phyloP scores from a whole-genome alignment of 1,139 yeast species.

The Geotrichum carabidarum region DNA sequence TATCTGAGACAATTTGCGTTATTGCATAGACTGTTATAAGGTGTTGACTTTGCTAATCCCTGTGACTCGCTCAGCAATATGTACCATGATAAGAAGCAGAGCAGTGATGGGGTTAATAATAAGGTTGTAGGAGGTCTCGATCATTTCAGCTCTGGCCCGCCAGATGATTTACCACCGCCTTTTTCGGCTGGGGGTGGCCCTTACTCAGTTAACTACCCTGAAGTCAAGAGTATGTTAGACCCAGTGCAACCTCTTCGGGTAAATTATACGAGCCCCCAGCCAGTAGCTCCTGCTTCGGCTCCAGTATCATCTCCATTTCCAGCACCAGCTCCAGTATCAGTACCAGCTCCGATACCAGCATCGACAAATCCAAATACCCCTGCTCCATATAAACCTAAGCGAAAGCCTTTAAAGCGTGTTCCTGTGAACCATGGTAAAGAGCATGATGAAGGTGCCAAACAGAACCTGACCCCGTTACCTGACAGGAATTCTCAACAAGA shows the following conservation, averaged over 20 bases:
- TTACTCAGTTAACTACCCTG: not conserved
- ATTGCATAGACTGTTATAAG: too few species aligned
- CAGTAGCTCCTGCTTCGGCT: not conserved
- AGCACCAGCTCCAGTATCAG: not conserved
- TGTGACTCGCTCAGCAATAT: not conserved
- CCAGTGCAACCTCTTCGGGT: not conserved
- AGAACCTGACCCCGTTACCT: conserved; percentile 1
- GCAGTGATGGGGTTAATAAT: not conserved
- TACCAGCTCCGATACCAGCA: not conserved
- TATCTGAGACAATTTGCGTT: too few species aligned
- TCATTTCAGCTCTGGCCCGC: not conserved
- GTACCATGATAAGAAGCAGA: not conserved
- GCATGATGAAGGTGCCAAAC: not conserved
- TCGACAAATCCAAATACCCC: conserved; percentile 1
- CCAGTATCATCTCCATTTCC: not conserved
- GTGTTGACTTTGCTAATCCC: not conserved
- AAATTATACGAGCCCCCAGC: not conserved
- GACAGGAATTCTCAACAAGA: not conserved
- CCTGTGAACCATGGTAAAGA: conserved; percentile 8
- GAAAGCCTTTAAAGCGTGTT: conserved; percentile 15
- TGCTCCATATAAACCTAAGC: not conserved
- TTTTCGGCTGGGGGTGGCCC: not conserved
- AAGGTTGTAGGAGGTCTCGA: not conserved
- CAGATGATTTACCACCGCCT: not conserved
- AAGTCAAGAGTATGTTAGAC: not conserved